These are phyloP conservation scores for Auriscalpium vulgare DNA, from an alignment of 768 basidiomycete species.

Conservation along the genomic window DNA sequence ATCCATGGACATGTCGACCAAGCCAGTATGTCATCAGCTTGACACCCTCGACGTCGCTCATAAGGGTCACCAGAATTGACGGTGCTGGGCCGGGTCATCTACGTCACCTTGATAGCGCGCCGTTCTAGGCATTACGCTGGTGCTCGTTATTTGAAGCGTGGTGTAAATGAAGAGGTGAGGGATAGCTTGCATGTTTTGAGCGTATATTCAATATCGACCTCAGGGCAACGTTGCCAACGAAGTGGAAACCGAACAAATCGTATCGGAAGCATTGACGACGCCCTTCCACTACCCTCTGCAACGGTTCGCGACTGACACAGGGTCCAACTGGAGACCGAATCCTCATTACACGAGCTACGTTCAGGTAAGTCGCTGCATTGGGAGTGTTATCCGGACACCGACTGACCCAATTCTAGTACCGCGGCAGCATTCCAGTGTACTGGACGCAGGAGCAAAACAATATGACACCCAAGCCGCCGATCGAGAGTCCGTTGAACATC, in stretches of 20 bases:
- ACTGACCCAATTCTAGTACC: conserved; percentile 43
- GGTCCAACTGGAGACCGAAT: conserved; percentile 47
- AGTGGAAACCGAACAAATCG: conserved; percentile 98
- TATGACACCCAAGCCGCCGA: conserved; percentile 90
- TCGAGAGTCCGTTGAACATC: conserved; percentile 66
- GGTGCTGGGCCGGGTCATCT: conserved; percentile 83
- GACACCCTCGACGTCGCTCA: not conserved
- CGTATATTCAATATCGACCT: not conserved
- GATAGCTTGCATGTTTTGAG: not conserved
- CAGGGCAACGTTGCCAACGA: conserved; percentile 98
- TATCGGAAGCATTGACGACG: conserved; percentile 82
- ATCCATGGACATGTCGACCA: conserved; percentile 97
- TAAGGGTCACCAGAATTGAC: conserved; percentile 63
- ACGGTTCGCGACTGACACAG: conserved; percentile 23
- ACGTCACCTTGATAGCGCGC: conserved; percentile 90
- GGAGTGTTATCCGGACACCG: not conserved
- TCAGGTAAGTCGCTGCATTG: conserved; percentile 44
- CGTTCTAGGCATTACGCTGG: conserved; percentile 94
- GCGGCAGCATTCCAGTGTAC: conserved; percentile 92
- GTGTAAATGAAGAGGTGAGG: conserved; percentile 83
- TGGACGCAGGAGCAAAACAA: conserved; percentile 93
- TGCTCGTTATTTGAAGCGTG: conserved; percentile 88
- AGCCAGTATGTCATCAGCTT: conserved; percentile 67
- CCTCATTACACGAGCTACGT: conserved; percentile 94
- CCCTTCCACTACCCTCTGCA: conserved; percentile 72